These are phyloP conservation scores for Guadua angustifolia DNA, from an alignment of 176 grass and related monocot genomes.

Conservation along the genomic window DNA sequence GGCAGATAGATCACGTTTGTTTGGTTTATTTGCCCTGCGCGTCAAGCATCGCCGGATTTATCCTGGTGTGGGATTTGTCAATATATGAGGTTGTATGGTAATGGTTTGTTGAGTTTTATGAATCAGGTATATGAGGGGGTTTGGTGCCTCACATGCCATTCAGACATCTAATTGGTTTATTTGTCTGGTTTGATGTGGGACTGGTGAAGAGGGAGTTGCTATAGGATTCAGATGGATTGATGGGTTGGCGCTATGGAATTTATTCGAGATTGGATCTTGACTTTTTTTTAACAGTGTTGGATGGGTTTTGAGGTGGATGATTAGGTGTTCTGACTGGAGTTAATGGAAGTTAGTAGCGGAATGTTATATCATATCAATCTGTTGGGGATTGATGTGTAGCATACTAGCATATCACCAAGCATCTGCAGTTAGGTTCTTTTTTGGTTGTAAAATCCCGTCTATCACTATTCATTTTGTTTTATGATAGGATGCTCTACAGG, in stretches of 20 bases:
- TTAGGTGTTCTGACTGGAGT: constrained; percentile 27
- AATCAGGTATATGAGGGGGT: background rate
- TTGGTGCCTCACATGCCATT: background rate
- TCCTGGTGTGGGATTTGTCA: background rate
- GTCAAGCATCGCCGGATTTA: background rate
- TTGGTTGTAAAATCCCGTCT: background rate
- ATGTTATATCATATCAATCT: background rate
- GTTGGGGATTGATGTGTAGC: background rate
- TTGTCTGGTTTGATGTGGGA: background rate
- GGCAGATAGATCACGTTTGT: background rate
- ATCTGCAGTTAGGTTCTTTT: background rate
- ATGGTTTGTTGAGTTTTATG: background rate
- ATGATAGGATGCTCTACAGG: constrained; percentile 2
- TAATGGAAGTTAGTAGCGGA: background rate
- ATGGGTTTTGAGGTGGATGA: constrained; percentile 5
- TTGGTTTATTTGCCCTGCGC: constrained; percentile 9
- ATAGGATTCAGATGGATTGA: background rate
- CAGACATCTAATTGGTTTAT: background rate
- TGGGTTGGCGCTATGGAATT: background rate
- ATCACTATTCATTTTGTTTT: constrained; percentile 14
- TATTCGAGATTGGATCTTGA: background rate
- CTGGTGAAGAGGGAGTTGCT: background rate
- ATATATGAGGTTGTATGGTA: background rate
- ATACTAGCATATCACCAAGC: background rate
- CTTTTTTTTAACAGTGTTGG: background rate